A percentile compares a stretch with the other conserved stretches of the same genome.
phyloP scores from a whole-genome alignment of 805 yeast species.

The Scheffersomyces ergatensis region DNA sequence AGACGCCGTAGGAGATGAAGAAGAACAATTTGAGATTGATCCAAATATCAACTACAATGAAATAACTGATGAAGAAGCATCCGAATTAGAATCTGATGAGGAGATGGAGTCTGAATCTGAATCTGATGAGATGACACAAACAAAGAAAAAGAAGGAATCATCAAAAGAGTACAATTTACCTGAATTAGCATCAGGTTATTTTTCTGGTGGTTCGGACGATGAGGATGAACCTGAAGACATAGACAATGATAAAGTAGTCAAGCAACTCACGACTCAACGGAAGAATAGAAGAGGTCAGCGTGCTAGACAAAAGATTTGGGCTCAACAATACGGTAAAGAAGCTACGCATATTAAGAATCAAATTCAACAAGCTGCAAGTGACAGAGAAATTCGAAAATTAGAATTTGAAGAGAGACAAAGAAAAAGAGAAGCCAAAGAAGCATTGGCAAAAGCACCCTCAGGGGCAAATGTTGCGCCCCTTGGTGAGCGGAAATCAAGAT shows the following conservation, averaged over 20 bases:
- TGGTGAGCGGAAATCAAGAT: conserved; percentile 27
- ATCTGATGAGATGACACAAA: conserved; percentile 16
- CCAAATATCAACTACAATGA: conserved; percentile 50
- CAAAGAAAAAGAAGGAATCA: conserved; percentile 12
- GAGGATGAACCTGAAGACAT: conserved; percentile 40
- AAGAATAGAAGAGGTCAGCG: conserved; percentile 96
- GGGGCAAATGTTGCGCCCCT: conserved; percentile 41
- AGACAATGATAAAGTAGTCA: conserved; percentile 48
- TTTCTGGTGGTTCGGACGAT: conserved; percentile 79
- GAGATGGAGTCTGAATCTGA: conserved; percentile 12
- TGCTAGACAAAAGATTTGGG: conserved; percentile 97
- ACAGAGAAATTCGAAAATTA: conserved; percentile 55
- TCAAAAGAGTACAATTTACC: conserved; percentile 49
- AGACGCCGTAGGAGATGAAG: conserved; percentile 23
- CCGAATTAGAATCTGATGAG: conserved; percentile 26
- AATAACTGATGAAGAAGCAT: conserved; percentile 65
- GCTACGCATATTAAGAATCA: conserved; percentile 85
- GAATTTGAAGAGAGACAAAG: conserved; percentile 74
- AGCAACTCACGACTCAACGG: conserved; percentile 53
- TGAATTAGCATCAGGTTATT: conserved; percentile 73
- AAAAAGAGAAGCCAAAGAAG: conserved; percentile 58
- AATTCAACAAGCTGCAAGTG: conserved; percentile 49
- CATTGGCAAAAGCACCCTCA: conserved; percentile 27
- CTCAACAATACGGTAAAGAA: conserved; percentile 72
- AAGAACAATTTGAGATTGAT: conserved; percentile 27